Percentiles rank a stretch among this genome's conserved stretches.
Evolutionary conservation across 176 grass and related monocot genomes (phyloP).

Genomic region (Hordeum vulgare): MorexV3_pseudomolecules_assembly NC_058524.1:473910284-473910783

Average conservation of each 20-base stretch:
- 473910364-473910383: conserved; percentile 56
- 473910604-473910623: conserved; percentile 47
- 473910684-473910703: conserved; percentile 49
- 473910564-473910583: conserved; percentile 59
- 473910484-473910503: too few relatives aligned
- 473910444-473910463: conserved; percentile 56
- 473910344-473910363: conserved; percentile 45
- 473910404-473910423: conserved; percentile 56
- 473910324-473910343: conserved; percentile 71
- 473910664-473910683: conserved; percentile 61
- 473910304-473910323: conserved; percentile 64
- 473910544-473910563: background rate
- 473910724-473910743: background rate
- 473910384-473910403: conserved; percentile 81
- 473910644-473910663: conserved; percentile 54
- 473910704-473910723: conserved; percentile 26
- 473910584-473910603: conserved; percentile 69
- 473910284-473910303: conserved; percentile 41
- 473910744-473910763: background rate
- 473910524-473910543: conserved; percentile 8
- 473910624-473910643: conserved; percentile 40
- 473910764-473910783: background rate
- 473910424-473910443: conserved; percentile 54
- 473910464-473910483: conserved; percentile 51
- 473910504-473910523: background rate